These are phyloP conservation scores for Hibiscus mutabilis DNA, from an alignment of 345 rosid species.

Conservation along the genomic window DNA sequence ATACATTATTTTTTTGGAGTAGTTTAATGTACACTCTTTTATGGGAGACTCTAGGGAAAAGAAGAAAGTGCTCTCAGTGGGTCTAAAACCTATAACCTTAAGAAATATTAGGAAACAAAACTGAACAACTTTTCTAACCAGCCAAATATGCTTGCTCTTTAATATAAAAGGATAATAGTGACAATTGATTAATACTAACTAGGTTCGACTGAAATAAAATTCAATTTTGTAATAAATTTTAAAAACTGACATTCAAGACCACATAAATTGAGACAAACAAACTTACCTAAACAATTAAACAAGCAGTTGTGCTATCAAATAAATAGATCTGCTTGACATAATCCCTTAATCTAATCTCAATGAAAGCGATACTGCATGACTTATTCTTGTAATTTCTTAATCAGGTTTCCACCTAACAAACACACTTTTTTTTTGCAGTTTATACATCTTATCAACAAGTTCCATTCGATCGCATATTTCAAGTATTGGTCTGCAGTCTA, in stretches of 20 bases:
- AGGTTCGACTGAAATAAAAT: neutral
- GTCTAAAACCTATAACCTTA: too few relatives aligned
- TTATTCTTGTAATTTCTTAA: neutral
- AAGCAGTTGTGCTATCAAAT: too few relatives aligned
- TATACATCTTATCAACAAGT: neutral
- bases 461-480: neutral
- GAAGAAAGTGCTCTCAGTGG: too few relatives aligned
- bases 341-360: neutral
- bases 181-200: neutral
- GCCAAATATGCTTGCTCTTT: too few relatives aligned
- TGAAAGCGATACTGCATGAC: neutral
- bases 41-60: too few relatives aligned
- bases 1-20: too few relatives aligned
- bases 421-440: neutral
- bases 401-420: neutral
- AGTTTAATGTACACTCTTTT: neutral
- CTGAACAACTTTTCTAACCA: too few relatives aligned
- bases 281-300: neutral
- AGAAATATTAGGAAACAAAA: too few relatives aligned
- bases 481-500: neutral
- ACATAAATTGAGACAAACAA: neutral
- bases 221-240: too few relatives aligned
- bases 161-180: neutral
- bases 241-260: too few relatives aligned
- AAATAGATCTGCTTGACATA: neutral